These are phyloP conservation scores for Yarrowia sp. DNA, from an alignment of 805 yeast species.

Conservation along the genomic window DNA sequence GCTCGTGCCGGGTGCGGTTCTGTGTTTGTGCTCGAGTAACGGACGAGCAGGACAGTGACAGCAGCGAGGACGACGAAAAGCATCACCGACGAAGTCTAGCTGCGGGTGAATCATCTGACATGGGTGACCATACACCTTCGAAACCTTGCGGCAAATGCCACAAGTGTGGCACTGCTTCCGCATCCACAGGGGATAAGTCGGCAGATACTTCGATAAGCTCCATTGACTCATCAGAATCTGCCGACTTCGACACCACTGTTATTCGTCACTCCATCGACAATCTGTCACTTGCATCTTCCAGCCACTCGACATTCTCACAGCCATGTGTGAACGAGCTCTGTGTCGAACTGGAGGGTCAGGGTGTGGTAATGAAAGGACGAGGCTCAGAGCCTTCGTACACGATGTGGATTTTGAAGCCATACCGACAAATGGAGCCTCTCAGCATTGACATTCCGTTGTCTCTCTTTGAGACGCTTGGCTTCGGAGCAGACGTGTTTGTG, in stretches of 20 bases:
- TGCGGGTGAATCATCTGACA: background rate
- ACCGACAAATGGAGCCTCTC: constrained; percentile 57
- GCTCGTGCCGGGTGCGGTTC: constrained; percentile 74
- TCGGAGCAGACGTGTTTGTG: constrained; percentile 82
- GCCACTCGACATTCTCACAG: background rate
- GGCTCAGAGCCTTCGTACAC: constrained; percentile 69
- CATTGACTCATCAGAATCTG: background rate
- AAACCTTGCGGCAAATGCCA: background rate
- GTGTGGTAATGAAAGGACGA: constrained; percentile 71
- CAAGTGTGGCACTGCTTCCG: background rate
- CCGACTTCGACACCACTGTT: constrained; percentile 6
- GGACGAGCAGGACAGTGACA: constrained; percentile 10
- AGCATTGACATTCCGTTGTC: constrained; percentile 67
- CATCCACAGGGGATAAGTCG: background rate
- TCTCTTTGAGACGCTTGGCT: constrained; percentile 75
- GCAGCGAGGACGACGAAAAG: constrained; percentile 9
- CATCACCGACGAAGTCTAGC: background rate
- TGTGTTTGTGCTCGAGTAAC: constrained; percentile 38
- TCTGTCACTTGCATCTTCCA: background rate
- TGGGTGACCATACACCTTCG: background rate
- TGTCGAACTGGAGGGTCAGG: constrained; percentile 85
- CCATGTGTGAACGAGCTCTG: constrained; percentile 35
- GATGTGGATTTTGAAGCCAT: constrained; percentile 90
- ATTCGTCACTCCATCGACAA: constrained; percentile 16
- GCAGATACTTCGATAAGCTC: constrained; percentile 10